Evolutionary conservation across 306 rosid genomes (phyloP), one percentile per base, ranked within the genome.

Genomic region (Lablab purpureus): DNA sequence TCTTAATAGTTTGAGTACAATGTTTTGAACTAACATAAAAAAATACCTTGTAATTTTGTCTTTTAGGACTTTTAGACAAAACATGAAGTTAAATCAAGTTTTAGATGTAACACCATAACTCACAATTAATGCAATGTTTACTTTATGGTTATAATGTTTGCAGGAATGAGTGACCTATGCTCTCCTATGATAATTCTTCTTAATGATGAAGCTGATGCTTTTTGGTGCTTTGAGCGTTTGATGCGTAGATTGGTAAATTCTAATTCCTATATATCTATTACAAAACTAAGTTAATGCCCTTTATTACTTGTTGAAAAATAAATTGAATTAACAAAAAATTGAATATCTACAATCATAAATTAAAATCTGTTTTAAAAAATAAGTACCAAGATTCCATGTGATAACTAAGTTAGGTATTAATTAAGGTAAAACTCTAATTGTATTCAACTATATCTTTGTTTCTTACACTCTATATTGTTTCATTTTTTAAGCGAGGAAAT

Each of bases 141-240:
- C n/a, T 75, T 80, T 36, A 79, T 46, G 68, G 3, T 75, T 51
- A 47, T 71, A 70, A 46, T 65, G 64, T 73, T 66, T 30, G 73
- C 80, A 96, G 99, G 99, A 82, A 96, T 96, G 99, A 96, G 98
- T 84, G 99, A 93, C 76, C 86, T 96, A 7, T 96, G 99, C 75
- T 96, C 99, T 76, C 99, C 98, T 22, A 96, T 96, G 99, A 93
- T 93, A 78, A 89, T 96, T 21, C 98, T 96, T 79, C 92, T 91
- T 12, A 85, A 93, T 13, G 98, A 96, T 67, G 99, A 96, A 87
- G 98, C 94, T 28, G 98, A 95, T 84, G 87, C 98, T 4, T 95
- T 93, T 87, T 95, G 96, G 94, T 95, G 99, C 84, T 93, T 95
- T 77, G 99, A 93, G 78, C 98, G 96, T 75, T 80, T 93, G 81